Evolutionary conservation across 2,329 filamentous ascomycete genomes (phyloP), one percentile per base, ranked within the genome.

Genomic region (Aspergillus spinulosporus): DNA sequence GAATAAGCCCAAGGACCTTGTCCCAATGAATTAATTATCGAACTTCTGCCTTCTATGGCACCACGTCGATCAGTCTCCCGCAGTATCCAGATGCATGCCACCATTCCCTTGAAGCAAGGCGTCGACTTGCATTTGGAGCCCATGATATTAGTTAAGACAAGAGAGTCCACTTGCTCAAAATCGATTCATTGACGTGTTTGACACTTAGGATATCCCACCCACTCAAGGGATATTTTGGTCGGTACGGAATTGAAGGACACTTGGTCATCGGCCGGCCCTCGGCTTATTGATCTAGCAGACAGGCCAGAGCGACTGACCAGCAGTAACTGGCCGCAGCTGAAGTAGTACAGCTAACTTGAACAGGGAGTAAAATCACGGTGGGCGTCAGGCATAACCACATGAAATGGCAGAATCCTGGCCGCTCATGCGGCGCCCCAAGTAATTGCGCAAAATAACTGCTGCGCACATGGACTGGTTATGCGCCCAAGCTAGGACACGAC

Each of bases 301-400:
- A 28, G n/a, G 31, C 31, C 9, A 44, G 15, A 21, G 4, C n/a
- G 29, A 40, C 26, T 52, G 21, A 12, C 36, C 15, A 21, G 37
- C 29, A 37, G 29, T 7, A 28, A 43, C 37, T 53, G 49, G 44
- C 37, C 36, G 29, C 34, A 43, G 14, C n/a, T 49, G 7, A 39
- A 49, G 55, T 57, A 36, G 49, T 49, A 49, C 55, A 40, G 11
- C 39, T 48, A 57, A 21, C 12, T 34, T 29, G 15, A 53, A 49
- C 31, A 32, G 7, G 45, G 37, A 49, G 39, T 39, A 46, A 31
- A 45, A 14, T 34, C 11, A 7, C 39, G 29, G 39, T 21, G 36
- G 36, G 44, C n/a, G 15, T 32, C 5, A 31, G 32, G 31, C 26
- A 53, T 37, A 34, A 49, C 55, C 49, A 45, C 50, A 46, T 49